Percentiles rank a stretch among this genome's conserved stretches.
Conservation (phyloP, 345 rosid species). For the Salix exigua region DNA sequence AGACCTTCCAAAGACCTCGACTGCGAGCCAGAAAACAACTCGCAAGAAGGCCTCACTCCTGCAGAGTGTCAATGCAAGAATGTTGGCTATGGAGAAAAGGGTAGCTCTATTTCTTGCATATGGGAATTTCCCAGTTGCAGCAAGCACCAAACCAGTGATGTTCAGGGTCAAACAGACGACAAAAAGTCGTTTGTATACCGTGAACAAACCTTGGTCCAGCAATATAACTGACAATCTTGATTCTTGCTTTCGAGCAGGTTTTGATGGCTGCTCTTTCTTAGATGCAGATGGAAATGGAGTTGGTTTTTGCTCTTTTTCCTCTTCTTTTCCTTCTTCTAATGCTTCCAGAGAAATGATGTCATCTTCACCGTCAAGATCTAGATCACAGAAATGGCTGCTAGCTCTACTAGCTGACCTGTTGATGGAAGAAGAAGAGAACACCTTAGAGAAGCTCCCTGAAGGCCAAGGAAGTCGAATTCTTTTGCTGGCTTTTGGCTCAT, state of each 20-base stretch:
- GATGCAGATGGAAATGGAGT: slow-evolving; percentile 20
- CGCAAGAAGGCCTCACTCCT: slow-evolving; percentile 74
- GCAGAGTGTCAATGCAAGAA: slow-evolving; percentile 61
- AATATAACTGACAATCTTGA: slow-evolving; percentile 65
- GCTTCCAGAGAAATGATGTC: background rate
- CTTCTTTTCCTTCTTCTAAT: slow-evolving; percentile 40
- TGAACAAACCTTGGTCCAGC: slow-evolving; percentile 77
- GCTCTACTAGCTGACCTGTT: slow-evolving; percentile 43
- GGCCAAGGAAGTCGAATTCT: slow-evolving; percentile 39
- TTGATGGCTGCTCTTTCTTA: slow-evolving; percentile 36
- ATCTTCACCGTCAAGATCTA: slow-evolving; percentile 34
- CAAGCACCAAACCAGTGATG: slow-evolving; percentile 48
- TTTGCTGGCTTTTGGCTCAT: background rate
- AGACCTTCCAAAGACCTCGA: slow-evolving; percentile 48
- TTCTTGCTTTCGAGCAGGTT: slow-evolving; percentile 36
- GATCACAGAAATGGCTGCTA: slow-evolving; percentile 76
- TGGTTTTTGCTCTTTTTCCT: slow-evolving; percentile 16
- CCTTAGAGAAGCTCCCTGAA: slow-evolving; percentile 32
- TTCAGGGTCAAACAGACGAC: slow-evolving; percentile 41
- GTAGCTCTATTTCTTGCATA: slow-evolving; percentile 65
- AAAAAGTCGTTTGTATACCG: slow-evolving; percentile 75
- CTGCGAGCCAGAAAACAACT: slow-evolving; percentile 55
- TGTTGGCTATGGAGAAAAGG: slow-evolving; percentile 64
- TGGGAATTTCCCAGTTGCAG: slow-evolving; percentile 53
- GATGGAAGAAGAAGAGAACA: slow-evolving; percentile 41